Evolutionary conservation across 169 alveolate genomes (phyloP), one percentile per base, ranked within the genome.

Genomic region (Cryptosporidium tyzzeri): DNA sequence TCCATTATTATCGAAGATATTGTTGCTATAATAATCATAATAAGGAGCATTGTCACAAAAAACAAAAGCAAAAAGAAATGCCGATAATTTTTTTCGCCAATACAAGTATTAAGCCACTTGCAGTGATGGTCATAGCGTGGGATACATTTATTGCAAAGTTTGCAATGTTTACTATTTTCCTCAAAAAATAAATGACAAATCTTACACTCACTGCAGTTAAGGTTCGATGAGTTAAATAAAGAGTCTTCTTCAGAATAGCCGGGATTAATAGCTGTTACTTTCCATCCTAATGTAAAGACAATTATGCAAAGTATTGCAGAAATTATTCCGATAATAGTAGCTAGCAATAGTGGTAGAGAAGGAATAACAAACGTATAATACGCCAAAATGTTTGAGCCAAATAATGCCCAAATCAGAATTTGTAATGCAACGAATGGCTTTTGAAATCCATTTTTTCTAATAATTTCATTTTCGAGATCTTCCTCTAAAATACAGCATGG

Each of bases 121-220:
- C 98, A 96, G 91, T 96, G 98, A 71, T 96, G 98, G 71, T 96
- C 98, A 85, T 93, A 96, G 39, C 95, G 93, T 31, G 94, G 92
- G 5, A 96, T 96, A 85, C 98, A 96, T 51, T 93, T 93, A 89
- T 96, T 94, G 85, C 98, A 96, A 45, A 94, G 95, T 44, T 94
- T 93, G 86, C 98, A 96, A 80, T 96, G 98, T 37, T 92, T 93
- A 62, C 86, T 71, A 41, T 70, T 53, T 9, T 69, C 61, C 35
- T 71, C 75, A 58, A 62, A 80, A 44, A 80, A n/a, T 26, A 68
- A 59, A 58, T 73, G 86, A 12, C 89, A 80, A 45, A 80, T 48
- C 62, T 80, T 65, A 37, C 89, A 80, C 62, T 65, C 75, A 26
- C 35, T 41, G 41, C 45, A 67, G 23, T 62, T 67, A 23, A 31